These are phyloP conservation scores for Karstenula rhodostoma DNA, from an alignment of 2,329 filamentous ascomycete species.

Conservation along the genomic window DNA sequence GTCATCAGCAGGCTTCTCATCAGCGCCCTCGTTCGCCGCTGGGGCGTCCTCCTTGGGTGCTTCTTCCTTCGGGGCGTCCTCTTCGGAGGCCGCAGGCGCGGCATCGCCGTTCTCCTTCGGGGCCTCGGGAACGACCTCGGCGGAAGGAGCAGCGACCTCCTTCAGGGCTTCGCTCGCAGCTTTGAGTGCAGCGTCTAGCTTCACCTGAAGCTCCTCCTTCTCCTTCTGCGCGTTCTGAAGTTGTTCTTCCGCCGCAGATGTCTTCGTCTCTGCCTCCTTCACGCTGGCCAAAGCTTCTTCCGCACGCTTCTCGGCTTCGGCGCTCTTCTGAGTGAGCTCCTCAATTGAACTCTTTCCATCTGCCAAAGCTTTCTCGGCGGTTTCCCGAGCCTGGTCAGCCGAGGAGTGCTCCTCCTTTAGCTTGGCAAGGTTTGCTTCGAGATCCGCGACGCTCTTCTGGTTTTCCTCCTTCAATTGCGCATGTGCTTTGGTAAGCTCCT, in stretches of 20 bases:
- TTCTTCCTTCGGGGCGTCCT: not conserved
- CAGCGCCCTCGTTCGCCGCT: not conserved
- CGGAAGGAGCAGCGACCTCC: not conserved
- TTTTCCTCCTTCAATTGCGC: slow-evolving; percentile 4
- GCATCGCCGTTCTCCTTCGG: slow-evolving; percentile 15
- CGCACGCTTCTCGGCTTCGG: slow-evolving; percentile 9
- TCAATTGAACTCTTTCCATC: slow-evolving; percentile 10
- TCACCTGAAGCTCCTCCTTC: slow-evolving; percentile 21
- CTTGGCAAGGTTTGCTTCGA: not conserved
- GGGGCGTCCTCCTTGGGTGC: not conserved
- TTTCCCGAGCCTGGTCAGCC: slow-evolving; percentile 1
- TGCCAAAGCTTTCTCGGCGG: slow-evolving; percentile 9
- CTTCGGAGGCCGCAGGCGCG: not conserved
- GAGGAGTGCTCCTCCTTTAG: slow-evolving; percentile 3
- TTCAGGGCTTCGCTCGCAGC: slow-evolving; percentile 12
- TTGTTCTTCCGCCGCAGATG: slow-evolving; percentile 1
- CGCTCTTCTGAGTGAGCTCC: slow-evolving; percentile 8
- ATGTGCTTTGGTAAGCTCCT: slow-evolving; percentile 7
- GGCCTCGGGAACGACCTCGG: not conserved
- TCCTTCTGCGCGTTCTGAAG: slow-evolving; percentile 8
- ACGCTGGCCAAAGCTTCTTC: slow-evolving; percentile 10
- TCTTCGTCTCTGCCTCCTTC: slow-evolving; percentile 13
- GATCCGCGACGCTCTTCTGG: slow-evolving; percentile 45
- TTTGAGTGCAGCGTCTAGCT: slow-evolving; percentile 21
- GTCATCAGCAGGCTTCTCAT: slow-evolving; percentile 1